Evolutionary conservation across 495 filamentous ascomycete genomes (phyloP).

Genomic region (Collariella sp.): DNA sequence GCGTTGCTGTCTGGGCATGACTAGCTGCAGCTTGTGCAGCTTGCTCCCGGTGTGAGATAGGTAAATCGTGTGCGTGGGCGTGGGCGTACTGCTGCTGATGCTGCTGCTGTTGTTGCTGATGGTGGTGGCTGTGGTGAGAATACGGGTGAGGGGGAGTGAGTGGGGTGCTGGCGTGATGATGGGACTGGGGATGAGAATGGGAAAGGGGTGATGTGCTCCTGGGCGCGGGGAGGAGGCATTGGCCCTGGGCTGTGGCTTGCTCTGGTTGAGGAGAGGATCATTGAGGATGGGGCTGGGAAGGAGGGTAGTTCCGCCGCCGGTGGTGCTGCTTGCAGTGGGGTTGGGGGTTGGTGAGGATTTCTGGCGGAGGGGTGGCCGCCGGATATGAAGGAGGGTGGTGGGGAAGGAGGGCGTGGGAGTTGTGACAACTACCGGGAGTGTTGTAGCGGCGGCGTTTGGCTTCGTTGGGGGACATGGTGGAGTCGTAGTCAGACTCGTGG

Average conservation of each 20-base stretch:
- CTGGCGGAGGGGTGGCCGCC: background rate
- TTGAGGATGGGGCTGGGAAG: constrained; percentile 2
- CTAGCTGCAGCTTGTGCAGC: no score
- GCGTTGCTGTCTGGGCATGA: no score
- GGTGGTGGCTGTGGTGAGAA: no score
- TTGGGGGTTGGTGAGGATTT: background rate
- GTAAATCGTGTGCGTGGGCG: no score
- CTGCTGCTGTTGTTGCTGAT: no score
- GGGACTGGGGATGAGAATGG: background rate
- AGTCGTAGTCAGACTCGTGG: constrained; percentile 35
- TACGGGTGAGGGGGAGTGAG: no score
- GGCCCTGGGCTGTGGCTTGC: background rate
- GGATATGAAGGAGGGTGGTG: constrained; percentile 7
- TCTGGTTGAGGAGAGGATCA: background rate
- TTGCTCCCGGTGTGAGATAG: no score
- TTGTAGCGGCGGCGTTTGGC: constrained; percentile 51
- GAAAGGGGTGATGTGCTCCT: background rate
- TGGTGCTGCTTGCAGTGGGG: background rate
- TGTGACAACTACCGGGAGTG: constrained; percentile 17
- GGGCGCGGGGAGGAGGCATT: constrained; percentile 8
- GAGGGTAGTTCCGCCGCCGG: background rate
- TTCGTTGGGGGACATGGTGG: constrained; percentile 40
- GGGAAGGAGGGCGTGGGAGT: constrained; percentile 20
- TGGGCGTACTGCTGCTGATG: no score
- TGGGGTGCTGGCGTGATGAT: background rate